Conservation (phyloP, 352 stramenopile genomes). For the Plasmopara viticola region DNA sequence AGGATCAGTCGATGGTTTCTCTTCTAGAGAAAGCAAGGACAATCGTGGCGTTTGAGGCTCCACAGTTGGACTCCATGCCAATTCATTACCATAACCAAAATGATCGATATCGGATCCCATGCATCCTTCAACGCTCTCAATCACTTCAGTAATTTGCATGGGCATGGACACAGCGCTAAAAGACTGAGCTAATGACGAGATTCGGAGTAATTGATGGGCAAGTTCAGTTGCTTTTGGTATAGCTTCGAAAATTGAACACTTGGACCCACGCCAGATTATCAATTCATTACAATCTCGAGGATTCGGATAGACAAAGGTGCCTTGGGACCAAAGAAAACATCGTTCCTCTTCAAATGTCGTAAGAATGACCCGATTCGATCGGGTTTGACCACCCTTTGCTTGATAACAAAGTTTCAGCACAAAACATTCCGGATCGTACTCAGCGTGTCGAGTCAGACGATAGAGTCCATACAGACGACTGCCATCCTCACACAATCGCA, state of each 20-base stretch:
- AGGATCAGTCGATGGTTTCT: not conserved
- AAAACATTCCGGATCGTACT: slow-evolving; percentile 36
- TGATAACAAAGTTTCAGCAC: slow-evolving; percentile 49
- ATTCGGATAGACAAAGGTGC: slow-evolving; percentile 42
- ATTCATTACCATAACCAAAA: slow-evolving; percentile 36
- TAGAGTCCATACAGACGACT: slow-evolving; percentile 21
- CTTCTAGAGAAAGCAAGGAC: not conserved
- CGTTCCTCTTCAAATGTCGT: slow-evolving; percentile 12
- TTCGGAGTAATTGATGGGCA: slow-evolving; percentile 16
- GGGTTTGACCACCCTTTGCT: slow-evolving; percentile 3
- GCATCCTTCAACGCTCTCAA: slow-evolving; percentile 1
- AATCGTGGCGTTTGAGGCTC: not conserved
- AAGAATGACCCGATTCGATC: slow-evolving; percentile 6
- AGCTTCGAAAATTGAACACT: slow-evolving; percentile 26
- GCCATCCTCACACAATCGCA: slow-evolving; percentile 2
- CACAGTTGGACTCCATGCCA: slow-evolving; percentile 23
- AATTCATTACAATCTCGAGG: slow-evolving; percentile 11
- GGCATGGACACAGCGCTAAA: not conserved
- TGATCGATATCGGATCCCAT: slow-evolving; percentile 14
- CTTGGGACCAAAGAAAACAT: slow-evolving; percentile 28
- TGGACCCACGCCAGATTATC: slow-evolving; percentile 34
- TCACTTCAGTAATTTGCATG: slow-evolving; percentile 8
- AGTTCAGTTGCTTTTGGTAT: slow-evolving; percentile 14
- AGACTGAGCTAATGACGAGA: slow-evolving; percentile 13
- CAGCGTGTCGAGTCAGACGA: slow-evolving; percentile 39